A percentile compares a stretch with the other conserved stretches of the same genome.
These are phyloP conservation scores for Berberis thunbergii DNA, from an alignment of 164 flowering plant species.

Conservation along the genomic window DNA sequence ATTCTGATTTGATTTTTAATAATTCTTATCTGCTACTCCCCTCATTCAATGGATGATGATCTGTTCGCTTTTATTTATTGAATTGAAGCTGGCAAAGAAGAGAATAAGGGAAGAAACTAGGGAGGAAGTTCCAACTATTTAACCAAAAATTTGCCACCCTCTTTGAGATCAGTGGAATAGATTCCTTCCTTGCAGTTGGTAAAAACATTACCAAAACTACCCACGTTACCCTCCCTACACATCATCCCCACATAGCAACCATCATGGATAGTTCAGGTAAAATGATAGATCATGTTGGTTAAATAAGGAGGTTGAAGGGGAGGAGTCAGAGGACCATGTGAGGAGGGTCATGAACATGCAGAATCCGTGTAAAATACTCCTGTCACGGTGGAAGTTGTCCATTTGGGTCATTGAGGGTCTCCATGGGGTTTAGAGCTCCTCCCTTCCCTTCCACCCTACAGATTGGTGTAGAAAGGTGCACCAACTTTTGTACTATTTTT, in stretches of 20 bases:
- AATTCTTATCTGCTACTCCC: not conserved
- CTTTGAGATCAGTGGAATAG: constrained; percentile 5
- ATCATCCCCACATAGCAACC: too few species aligned
- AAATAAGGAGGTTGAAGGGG: not conserved
- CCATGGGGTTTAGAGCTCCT: constrained; percentile 2
- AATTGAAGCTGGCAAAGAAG: constrained; percentile 2
- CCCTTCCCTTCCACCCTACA: not conserved
- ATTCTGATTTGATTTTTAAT: constrained; percentile 2
- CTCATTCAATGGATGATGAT: constrained; percentile 7
- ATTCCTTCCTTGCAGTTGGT: constrained; percentile 4
- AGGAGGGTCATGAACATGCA: constrained; percentile 9
- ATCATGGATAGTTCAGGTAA: constrained; percentile 6
- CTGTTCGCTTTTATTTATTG: constrained; percentile 18
- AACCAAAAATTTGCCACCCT: constrained; percentile 37
- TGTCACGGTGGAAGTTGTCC: constrained; percentile 10
- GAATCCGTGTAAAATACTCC: constrained; percentile 23
- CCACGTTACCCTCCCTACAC: constrained; percentile 6
- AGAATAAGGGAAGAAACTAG: constrained; percentile 6
- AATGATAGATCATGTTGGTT: not conserved
- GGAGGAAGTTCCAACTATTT: constrained; percentile 1
- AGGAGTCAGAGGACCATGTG: constrained; percentile 6
- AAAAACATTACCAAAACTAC: not conserved
- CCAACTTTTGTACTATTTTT: too few species aligned
- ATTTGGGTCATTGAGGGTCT: constrained; percentile 1
- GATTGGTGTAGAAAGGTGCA: not conserved